Evolutionary conservation across 2,329 filamentous ascomycete species (phyloP), one percentile per base, ranked within the genome.

Genomic region (Hypoxylon sp.): DNA sequence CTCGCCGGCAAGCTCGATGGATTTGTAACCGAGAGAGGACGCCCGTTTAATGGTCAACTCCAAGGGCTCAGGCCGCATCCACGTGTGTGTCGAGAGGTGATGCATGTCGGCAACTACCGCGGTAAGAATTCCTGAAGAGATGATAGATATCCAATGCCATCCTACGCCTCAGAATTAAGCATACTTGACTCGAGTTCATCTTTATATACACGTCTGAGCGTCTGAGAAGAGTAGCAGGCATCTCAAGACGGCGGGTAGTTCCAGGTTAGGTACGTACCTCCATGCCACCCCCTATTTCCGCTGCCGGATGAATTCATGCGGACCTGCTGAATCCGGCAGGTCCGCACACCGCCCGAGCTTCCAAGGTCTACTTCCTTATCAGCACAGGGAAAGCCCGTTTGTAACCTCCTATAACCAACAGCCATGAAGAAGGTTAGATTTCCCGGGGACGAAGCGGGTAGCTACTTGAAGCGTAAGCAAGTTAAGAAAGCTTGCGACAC

Each of bases 1-100:
- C 26, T 64, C 61, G 10, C 61, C 63, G 17, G 61, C 61, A 6
- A 65, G 49, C 29, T 65, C 55, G 50, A 65, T 56, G 31, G 49
- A 62, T 10, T 23, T 47, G 35, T 64, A 65, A 10, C 58, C 61
- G 11, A 65, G 40, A 6, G 58, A 54, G 6, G 52, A 33, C n/a
- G 53, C 60, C 15, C 63, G 54, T 31, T 51, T 55, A 11, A 64
- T 42, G 4, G 52, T 62, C 4, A 55, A 24, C 15, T 62, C 63
- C 15, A 64, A 61, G 18, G 63, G 58, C 27, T 64, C 63, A 3
- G 58, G 58, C 9, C 63, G 46, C 60, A 65, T 64, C 63, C 63
- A 65, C 3, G 55, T 64, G 15, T 65, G 60, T 6, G 61, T 63
- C 51, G 52, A 65, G 20, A 65, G 53, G 48, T 62, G 58, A 53